Base-by-base conservation (phyloP, 495 filamentous ascomycete genomes). In the Penicillium cinerascens region DNA sequence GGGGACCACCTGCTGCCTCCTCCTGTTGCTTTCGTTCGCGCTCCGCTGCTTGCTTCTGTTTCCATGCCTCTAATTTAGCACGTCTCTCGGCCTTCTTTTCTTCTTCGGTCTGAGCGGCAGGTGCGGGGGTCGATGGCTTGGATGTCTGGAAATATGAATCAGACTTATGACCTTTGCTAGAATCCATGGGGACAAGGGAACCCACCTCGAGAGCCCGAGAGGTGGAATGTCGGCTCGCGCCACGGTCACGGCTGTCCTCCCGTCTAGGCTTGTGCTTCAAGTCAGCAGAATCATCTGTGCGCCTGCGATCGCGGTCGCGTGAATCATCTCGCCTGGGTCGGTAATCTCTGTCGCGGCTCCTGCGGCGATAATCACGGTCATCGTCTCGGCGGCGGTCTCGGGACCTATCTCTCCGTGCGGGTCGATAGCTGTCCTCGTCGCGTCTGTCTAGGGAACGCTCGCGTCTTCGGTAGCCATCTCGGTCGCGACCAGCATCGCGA, bases 21-120 rank as follows among this genome's bases (percentile, higher is more conserved):
- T 85, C 85, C 49, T 85, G 85, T 65, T 89, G 84, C 59, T 89
- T 91, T 42, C 79, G 79, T 61, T 87, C 87, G 56, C 87, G 86
- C 60, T 91, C 82, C 35, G 88, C 89, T 16, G 81, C 82, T 55
- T 89, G 87, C 59, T 95, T 93, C 66, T 87, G 84, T 68, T 95
- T 96, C 91, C 91, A 95, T 55, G 89, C 89, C 67, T 92, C 88
- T 27, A 96, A 66, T 54, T 91, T 92, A 25, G 91, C 89, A 29
- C 92, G 77, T 44, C 88, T 76, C 65, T 95, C 89, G 41, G 84
- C 87, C 62, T 91, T 88, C 64, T 93, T 92, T 37, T 93, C 87
- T 48, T 87, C 87, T 53, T 92, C 89, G 16, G 86, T 82, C 59
- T 81, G 82, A 26, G 75, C 70, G 47, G 79, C 61, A 44, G 78